Evolutionary conservation across 352 stramenopile genomes (phyloP).

Genomic region (Globisporangium radiosum): DNA sequence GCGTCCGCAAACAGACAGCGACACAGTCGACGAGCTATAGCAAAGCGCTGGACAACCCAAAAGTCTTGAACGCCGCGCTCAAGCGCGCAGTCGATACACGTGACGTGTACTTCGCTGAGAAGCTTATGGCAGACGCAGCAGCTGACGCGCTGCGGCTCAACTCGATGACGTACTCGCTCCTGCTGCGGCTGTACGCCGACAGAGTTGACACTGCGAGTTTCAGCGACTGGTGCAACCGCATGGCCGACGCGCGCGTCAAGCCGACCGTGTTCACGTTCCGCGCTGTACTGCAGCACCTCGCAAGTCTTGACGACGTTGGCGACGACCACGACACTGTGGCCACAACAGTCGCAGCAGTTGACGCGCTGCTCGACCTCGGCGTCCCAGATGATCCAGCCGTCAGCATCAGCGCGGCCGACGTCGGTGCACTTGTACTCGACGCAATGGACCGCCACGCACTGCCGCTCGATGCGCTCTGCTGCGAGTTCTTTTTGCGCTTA

Average conservation of each 20-base stretch:
- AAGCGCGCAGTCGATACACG: slow-evolving; percentile 49
- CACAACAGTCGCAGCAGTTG: neutral
- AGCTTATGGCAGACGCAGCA: slow-evolving; percentile 36
- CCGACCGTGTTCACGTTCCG: slow-evolving; percentile 47
- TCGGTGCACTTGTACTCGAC: slow-evolving; percentile 26
- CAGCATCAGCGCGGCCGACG: slow-evolving; percentile 9
- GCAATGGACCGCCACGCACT: slow-evolving; percentile 25
- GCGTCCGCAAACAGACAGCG: slow-evolving; percentile 17
- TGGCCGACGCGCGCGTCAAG: slow-evolving; percentile 33
- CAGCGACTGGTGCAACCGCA: slow-evolving; percentile 36
- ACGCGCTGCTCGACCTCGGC: slow-evolving; percentile 26
- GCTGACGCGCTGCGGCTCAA: slow-evolving; percentile 34
- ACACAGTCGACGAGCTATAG: neutral
- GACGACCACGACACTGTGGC: too few species aligned
- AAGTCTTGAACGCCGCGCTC: slow-evolving; percentile 57
- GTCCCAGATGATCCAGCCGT: neutral
- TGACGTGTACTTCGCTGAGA: slow-evolving; percentile 41
- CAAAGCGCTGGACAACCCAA: slow-evolving; percentile 19
- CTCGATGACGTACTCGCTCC: slow-evolving; percentile 69
- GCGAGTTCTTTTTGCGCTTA: slow-evolving; percentile 39
- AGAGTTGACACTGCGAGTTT: slow-evolving; percentile 41
- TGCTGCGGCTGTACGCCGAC: slow-evolving; percentile 54
- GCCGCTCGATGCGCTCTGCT: slow-evolving; percentile 29
- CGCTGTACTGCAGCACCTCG: slow-evolving; percentile 42
- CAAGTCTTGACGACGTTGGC: neutral